phyloP scores from a whole-genome alignment of 805 yeast species.

The Wickerhamomyces canadensis region DNA sequence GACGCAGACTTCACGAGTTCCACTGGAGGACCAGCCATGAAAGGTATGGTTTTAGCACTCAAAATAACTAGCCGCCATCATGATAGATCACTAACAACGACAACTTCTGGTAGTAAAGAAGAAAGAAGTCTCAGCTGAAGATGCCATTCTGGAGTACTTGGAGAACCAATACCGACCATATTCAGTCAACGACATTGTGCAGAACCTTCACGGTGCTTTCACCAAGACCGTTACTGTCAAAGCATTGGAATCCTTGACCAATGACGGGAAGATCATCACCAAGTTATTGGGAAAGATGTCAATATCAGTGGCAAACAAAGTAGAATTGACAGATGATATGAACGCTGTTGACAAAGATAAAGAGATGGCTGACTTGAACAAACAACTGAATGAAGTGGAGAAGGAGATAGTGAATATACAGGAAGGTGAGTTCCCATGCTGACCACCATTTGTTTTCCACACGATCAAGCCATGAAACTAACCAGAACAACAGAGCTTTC shows the following conservation, averaged over 20 bases:
- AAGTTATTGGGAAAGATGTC: conserved; percentile 40
- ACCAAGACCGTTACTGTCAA: conserved; percentile 29
- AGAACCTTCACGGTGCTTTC: conserved; percentile 38
- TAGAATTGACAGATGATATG: conserved; percentile 9
- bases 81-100: no score
- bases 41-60: background rate
- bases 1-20: no score
- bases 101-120: no score
- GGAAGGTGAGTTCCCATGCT: no score
- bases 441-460: no score
- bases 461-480: no score
- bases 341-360: background rate
- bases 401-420: conserved; percentile 1
- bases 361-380: background rate
- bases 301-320: conserved; percentile 38
- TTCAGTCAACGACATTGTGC: conserved; percentile 39
- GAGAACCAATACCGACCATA: conserved; percentile 42
- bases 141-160: conserved; percentile 32
- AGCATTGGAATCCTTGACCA: conserved; percentile 32
- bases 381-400: background rate
- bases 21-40: no score
- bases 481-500: no score
- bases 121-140: conserved; percentile 25
- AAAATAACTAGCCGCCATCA: no score
- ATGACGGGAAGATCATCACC: conserved; percentile 28